phyloP scores from a whole-genome alignment of 306 rosid genomes.

The Cucumis cinereus region DNA sequence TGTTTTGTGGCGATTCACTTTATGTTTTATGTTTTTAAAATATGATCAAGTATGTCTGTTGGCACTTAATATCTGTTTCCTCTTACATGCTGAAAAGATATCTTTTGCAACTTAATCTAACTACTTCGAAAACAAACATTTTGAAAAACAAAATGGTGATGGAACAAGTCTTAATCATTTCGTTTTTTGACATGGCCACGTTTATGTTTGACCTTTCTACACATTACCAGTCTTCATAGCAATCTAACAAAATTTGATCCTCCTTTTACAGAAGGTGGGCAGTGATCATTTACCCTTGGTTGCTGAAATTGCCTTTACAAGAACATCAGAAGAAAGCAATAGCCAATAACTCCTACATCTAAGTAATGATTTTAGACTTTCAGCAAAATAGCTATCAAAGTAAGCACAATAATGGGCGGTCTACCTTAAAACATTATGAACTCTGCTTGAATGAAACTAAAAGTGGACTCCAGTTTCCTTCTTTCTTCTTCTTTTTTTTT shows the following conservation, averaged over 20 bases:
- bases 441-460: background rate
- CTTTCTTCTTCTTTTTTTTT: background rate
- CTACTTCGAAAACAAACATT: background rate
- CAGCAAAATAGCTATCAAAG: background rate
- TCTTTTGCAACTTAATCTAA: background rate
- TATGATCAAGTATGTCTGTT: background rate
- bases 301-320: constrained; percentile 61
- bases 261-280: constrained; percentile 47
- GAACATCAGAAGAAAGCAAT: constrained; percentile 1
- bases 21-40: background rate
- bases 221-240: background rate
- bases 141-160: background rate
- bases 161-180: background rate
- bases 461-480: background rate
- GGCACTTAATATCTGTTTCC: background rate
- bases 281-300: constrained; percentile 82
- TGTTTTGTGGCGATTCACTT: background rate
- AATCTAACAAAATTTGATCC: background rate
- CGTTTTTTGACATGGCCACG: background rate
- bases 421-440: background rate
- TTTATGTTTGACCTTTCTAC: background rate
- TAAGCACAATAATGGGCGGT: background rate
- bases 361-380: background rate
- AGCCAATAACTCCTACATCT: background rate
- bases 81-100: background rate